These are phyloP conservation scores for Jaltomata sinuosa DNA, from an alignment of 257 asterid species.

Conservation along the genomic window DNA sequence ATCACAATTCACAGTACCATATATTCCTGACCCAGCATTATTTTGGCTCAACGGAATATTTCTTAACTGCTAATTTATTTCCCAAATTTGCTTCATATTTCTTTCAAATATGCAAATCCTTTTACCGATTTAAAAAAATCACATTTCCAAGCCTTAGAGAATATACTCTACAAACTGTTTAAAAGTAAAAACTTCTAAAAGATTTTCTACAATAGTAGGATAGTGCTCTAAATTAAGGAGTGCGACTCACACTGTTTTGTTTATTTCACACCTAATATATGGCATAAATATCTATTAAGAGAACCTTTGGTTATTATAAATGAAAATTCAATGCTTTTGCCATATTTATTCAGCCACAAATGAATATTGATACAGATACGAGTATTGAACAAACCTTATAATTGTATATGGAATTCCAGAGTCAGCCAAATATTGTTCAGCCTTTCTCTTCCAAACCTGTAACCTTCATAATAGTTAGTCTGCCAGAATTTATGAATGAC, in stretches of 20 bases:
- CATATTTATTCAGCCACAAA: background rate
- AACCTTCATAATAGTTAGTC: background rate
- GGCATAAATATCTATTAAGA: background rate
- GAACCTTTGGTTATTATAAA: background rate
- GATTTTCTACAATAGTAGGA: background rate
- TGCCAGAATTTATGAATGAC: background rate
- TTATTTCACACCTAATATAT: background rate
- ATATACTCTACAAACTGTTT: background rate
- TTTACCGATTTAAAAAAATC: background rate
- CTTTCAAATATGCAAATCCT: background rate
- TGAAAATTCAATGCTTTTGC: background rate
- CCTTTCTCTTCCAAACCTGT: constrained; percentile 92
- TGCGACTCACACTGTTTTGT: background rate
- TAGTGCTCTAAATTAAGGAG: background rate
- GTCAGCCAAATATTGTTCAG: constrained; percentile 82
- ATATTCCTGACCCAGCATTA: background rate
- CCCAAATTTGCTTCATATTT: background rate
- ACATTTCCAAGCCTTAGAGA: background rate
- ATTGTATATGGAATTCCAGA: constrained; percentile 92
- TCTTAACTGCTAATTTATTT: background rate
- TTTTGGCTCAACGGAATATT: background rate
- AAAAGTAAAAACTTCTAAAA: background rate
- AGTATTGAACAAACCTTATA: constrained; percentile 41
- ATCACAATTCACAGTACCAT: background rate
- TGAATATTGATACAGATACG: background rate